Evolutionary conservation across 352 stramenopile species (phyloP), one percentile per base, ranked within the genome.

Genomic region (Phytopythium oedochilum): DNA sequence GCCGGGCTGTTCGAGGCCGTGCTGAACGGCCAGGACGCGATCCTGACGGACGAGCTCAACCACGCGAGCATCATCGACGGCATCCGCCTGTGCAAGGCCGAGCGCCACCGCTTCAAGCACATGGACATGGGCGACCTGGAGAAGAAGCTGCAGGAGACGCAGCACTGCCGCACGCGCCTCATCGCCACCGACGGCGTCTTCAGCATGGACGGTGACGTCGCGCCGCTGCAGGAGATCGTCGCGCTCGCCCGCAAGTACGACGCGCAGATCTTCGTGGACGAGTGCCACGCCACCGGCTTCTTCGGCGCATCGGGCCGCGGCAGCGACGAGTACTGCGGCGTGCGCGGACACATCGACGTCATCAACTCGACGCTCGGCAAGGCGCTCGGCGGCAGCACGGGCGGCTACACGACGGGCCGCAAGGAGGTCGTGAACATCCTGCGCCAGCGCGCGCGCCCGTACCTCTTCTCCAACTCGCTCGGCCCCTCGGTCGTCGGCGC

Each of bases 291-390:
- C 15, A 97, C 90, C 11, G 93, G 93, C 11, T 97, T 98, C 61
- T 96, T 98, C 57, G 93, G 93, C 46, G 54, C 78, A 10, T 97
- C 92, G 2, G 93, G 93, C 44, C 82, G 93, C 29, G 93, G 93
- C 23, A 97, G 86, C 59, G 86, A 96, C 60, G 89, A 98, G 62
- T 94, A 97, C 68, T 97, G 77, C 59, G 88, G 88, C 14, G 77
- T 98, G 18, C 73, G 86, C 39, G 92, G 89, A 20, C 77, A 89
- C 50, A 84, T 97, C 31, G 91, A 97, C 59, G 82, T 98, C 25
- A 97, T 98, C 69, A 98, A 96, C 80, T 97, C 88, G 56, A 98
- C 93, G 32, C 66, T 98, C 17, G 93, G 93, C 46, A 98, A 98
- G 72, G 93, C 90, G 31, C 75, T 98, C 4, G 93, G 93, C 15